phyloP scores from a whole-genome alignment of 345 rosid species.

The Syzygium aqueum region DNA sequence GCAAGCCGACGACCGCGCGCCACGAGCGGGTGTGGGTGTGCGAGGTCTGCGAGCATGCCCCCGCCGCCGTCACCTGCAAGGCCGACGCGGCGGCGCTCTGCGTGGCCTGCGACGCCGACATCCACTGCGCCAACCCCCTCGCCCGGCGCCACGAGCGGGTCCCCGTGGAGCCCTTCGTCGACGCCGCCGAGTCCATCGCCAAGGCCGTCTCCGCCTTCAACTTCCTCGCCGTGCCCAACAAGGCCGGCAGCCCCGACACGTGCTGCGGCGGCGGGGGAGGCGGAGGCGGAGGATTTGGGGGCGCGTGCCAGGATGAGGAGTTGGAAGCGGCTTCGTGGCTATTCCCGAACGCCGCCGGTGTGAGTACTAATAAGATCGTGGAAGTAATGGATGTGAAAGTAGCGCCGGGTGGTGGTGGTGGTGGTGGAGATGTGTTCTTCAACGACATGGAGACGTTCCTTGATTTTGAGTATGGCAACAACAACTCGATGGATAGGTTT shows the following conservation, averaged over 20 bases:
- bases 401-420: slow-evolving; percentile 12
- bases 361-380: background rate
- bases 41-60: slow-evolving; percentile 92
- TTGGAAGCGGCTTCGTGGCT: slow-evolving; percentile 25
- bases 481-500: slow-evolving; percentile 23
- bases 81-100: slow-evolving; percentile 94
- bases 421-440: slow-evolving; percentile 22
- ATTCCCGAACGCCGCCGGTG: slow-evolving; percentile 7
- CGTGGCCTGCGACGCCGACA: slow-evolving; percentile 77
- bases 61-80: slow-evolving; percentile 89
- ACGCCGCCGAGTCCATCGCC: slow-evolving; percentile 21
- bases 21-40: slow-evolving; percentile 81
- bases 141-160: slow-evolving; percentile 82
- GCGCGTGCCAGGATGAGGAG: slow-evolving; percentile 16
- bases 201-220: slow-evolving; percentile 28
- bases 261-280: background rate
- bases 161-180: slow-evolving; percentile 66
- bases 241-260: slow-evolving; percentile 5
- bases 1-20: slow-evolving; percentile 32
- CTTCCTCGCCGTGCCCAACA: slow-evolving; percentile 19
- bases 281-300: background rate
- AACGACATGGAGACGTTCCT: slow-evolving; percentile 48
- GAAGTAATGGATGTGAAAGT: background rate
- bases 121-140: slow-evolving; percentile 88
- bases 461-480: slow-evolving; percentile 47